Percentiles rank a stretch among this genome's conserved stretches.
These are phyloP conservation scores for Rhizopogon rudus DNA, from an alignment of 768 basidiomycete species.

Conservation along the genomic window DNA sequence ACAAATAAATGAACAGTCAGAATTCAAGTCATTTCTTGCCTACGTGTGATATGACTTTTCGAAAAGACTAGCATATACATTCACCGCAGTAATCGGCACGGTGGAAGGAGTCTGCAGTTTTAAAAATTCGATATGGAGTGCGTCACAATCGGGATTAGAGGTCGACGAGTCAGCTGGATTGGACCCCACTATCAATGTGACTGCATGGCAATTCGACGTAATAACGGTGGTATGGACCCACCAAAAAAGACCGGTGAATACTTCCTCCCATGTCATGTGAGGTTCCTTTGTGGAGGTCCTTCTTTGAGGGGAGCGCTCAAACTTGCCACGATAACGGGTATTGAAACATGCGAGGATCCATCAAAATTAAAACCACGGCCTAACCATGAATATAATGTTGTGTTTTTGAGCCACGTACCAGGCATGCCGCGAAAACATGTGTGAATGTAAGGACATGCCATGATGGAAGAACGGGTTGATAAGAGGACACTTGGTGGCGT, in stretches of 20 bases:
- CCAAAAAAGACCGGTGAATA: neutral
- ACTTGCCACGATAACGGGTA: neutral
- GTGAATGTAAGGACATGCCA: neutral
- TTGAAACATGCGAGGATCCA: neutral
- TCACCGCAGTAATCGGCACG: neutral
- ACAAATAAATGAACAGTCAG: neutral
- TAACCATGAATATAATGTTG: neutral
- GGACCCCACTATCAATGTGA: neutral
- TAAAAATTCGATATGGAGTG: neutral
- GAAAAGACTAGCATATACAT: neutral
- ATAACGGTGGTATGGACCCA: neutral
- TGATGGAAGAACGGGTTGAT: neutral
- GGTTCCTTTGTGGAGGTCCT: neutral
- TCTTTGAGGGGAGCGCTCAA: neutral
- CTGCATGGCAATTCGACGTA: neutral
- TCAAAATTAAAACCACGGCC: neutral
- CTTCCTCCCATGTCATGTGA: too few species aligned
- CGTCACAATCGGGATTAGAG: neutral
- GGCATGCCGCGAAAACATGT: neutral
- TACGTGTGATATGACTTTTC: neutral
- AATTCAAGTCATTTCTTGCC: neutral
- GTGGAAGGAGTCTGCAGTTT: neutral
- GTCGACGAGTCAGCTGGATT: too few species aligned
- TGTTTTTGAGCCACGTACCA: neutral
- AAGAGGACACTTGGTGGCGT: neutral